Base-by-base conservation (phyloP, 371 early-diverging fungal species). In the Rhizomucor pusillus region DNA sequence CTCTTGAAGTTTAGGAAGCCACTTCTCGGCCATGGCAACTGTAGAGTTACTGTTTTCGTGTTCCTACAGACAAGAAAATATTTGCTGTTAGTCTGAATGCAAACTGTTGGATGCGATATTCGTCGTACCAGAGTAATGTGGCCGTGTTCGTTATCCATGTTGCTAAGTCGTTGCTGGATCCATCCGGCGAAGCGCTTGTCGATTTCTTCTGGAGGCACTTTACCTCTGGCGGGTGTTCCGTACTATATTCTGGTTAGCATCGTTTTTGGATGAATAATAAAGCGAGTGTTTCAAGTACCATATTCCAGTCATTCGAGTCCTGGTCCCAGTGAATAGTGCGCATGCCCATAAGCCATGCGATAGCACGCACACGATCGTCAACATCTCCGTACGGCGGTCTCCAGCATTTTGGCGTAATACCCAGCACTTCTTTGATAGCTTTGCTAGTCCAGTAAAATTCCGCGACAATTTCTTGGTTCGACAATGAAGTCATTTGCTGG, bases 331-430 rank as follows among this genome's bases (percentile, higher is more conserved):
- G 34, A 18, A 69, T 55, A 23, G 75, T 75, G n/a, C 61, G 52
- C 58, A 80, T 60, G 34, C 80, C 80, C 73, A 80, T 72, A 40
- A 70, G 73, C 73, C 71, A 76, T 23, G 77, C 77, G 46, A 78
- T 73, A 2, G 77, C 66, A 14, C 82, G 68, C 24, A 82, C 67
- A 50, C 82, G 71, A 47, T 78, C 78, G 56, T 83, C 81, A 0
- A 75, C 74, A 47, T 79, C 81, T 24, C 77, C 76, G 56, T 69
- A 77, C 13, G 83, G 80, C 18, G 83, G 81, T 40, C 86, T 69
- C 73, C 69, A 77, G 60, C 82, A 83, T 52, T 75, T 73, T 2
- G 84, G 73, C 4, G 81, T 75, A 5, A 77, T 60, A 40, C 84
- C 84, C 25, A 73, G 63, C 12, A 73, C 73, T 48, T 80, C 66